Percentiles rank a stretch among this genome's conserved stretches.
Conservation (phyloP, 805 yeast genomes). For the Teunomyces pallodes region DNA sequence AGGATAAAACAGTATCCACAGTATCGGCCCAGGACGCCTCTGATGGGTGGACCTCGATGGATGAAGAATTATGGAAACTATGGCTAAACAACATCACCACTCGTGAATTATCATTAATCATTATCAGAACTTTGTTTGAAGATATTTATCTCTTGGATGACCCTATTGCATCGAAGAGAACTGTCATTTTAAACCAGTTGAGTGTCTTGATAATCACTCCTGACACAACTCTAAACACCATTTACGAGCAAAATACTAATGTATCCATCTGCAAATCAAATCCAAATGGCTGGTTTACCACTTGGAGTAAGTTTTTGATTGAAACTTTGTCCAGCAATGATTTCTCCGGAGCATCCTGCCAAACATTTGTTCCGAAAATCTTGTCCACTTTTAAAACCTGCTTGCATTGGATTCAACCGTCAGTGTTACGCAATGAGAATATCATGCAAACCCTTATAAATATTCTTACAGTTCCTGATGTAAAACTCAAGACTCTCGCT, state of each 20-base stretch:
- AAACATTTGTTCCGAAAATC: constrained; percentile 58
- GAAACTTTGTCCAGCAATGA: constrained; percentile 33
- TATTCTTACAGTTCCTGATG: constrained; percentile 57
- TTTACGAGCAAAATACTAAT: constrained; percentile 66
- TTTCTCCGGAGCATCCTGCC: constrained; percentile 23
- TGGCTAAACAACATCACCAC: constrained; percentile 68
- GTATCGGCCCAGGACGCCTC: constrained; percentile 47
- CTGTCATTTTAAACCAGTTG: constrained; percentile 71
- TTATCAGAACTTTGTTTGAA: constrained; percentile 85
- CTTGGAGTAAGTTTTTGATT: constrained; percentile 54
- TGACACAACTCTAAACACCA: constrained; percentile 53
- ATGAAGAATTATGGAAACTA: constrained; percentile 63
- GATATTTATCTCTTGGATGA: constrained; percentile 92
- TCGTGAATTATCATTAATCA: constrained; percentile 73
- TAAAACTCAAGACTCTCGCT: constrained; percentile 74
- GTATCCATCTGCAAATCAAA: constrained; percentile 64
- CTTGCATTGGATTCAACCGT: constrained; percentile 86
- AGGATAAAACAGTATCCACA: constrained; percentile 15
- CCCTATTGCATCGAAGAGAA: constrained; percentile 79
- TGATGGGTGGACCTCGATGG: constrained; percentile 88
- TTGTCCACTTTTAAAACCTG: constrained; percentile 85
- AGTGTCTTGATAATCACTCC: constrained; percentile 84
- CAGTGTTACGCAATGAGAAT: constrained; percentile 64
- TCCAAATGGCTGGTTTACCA: constrained; percentile 79
- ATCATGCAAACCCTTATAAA: constrained; percentile 61